Evolutionary conservation across 2,329 filamentous ascomycete species (phyloP), one percentile per base, ranked within the genome.

Genomic region (Stagonosporopsis vannaccii): DNA sequence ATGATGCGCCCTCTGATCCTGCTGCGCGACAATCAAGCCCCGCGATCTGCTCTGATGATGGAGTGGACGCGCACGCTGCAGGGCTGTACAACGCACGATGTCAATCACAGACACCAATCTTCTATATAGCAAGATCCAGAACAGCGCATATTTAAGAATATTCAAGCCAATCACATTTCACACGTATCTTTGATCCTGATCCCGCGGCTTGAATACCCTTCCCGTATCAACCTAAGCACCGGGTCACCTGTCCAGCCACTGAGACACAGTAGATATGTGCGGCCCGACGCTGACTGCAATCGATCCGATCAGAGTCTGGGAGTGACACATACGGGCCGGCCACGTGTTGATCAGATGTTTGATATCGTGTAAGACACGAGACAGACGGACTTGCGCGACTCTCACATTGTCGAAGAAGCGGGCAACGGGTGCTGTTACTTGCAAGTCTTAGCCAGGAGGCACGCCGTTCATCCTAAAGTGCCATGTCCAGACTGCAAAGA

Each of bases 1-100:
- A 19, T 17, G 25, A 47, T 22, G 48, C 43, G 39, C 39, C 37
- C 39, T 52, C 20, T 44, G 48, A 44, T 33, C 17, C 17, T 33
- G 22, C 28, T 41, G 46, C 40, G 17, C 23, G 13, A 36, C 36
- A 6, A 7, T 9, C 11, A 13, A 12, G 46, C 13, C 19, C 2
- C 9, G 15, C 32, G 41, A 20, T 43, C 23, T 28, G 23, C 20
- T 17, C 6, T 3, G 12, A 13, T 11, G 15, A 19, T 51, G 48
- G 43, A 48, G 15, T 33, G 22, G 25, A 28, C 40, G 43, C 23
- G 37, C 15, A 40, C 32, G 46, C 52, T 51, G 22, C 35, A 33
- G 45, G 33, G 43, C 42, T 51, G 19, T 39, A 33, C 23, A 13
- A 35, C 5, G 20, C 25, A 43, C 15, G n/a, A 22, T 8, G 15